Evolutionary conservation across 352 stramenopile species (phyloP), one percentile per base, ranked within the genome.

Genomic region (Thalassiosira sp.): DNA sequence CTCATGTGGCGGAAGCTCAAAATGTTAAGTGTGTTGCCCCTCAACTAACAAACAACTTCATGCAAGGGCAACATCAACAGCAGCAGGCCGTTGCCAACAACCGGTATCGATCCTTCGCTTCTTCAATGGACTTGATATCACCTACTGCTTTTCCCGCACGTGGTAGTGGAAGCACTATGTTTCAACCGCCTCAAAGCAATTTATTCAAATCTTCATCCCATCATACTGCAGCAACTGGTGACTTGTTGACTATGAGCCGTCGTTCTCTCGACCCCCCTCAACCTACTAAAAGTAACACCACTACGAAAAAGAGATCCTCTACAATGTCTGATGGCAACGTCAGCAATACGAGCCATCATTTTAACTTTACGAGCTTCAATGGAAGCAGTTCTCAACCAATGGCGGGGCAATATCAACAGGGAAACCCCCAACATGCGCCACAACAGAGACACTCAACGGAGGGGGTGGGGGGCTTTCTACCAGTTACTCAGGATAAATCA

Each of bases 201-300:
- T 72, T 74, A 20, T 81, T 81, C 33, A 51, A 67, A 53, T 81
- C 72, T 57, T 81, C 72, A 10, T 81, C 72, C 5, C 72, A 81
- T 54, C 63, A 75, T 28, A 75, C 72, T 49, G 72, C 72, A 3
- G 72, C 64, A 49, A 64, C 72, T 33, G 72, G 72, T 42, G 72
- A 81, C 45, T 72, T 81, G 48, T 27, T 81, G 10, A 81, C 37
- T 37, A 81, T 81, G 72, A 81, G 72, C 28, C 53, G 61, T 46
- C 56, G 63, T 42, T 13, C 53, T 25, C 54, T 81, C 15, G 53
- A 75, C 16, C 18, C 40, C 1, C 15, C 51, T 22, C 3, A 25
- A 20, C 10, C 0, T 35, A 15, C 52, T 56, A 27, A 57, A 65
- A 25, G 16, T 15, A 57, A 40, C 52, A 20, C n/a, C 33, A 33